Percentiles rank a stretch among this genome's conserved stretches.
These are phyloP conservation scores for Solanum chiquidenum DNA, from an alignment of 257 asterid species.

Conservation along the genomic window DNA sequence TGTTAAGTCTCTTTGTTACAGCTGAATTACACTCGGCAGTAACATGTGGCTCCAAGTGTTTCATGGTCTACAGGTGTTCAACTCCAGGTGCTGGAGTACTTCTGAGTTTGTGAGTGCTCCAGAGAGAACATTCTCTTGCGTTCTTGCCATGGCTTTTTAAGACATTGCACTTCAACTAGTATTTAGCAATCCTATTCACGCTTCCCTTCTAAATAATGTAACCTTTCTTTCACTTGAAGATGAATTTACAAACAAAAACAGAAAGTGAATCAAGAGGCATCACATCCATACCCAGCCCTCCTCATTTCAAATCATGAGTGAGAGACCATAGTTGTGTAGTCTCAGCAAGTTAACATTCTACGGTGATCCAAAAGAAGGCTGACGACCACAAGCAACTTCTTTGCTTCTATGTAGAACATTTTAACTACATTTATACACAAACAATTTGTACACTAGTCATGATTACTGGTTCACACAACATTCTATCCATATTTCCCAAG, in stretches of 20 bases:
- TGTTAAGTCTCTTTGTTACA: not conserved
- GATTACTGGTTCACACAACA: not conserved
- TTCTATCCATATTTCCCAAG: not conserved
- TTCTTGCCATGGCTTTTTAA: not conserved
- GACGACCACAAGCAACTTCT: not conserved
- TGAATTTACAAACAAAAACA: not conserved
- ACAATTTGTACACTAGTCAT: not conserved
- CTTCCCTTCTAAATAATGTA: not conserved
- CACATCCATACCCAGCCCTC: not conserved
- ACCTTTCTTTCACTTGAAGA: not conserved
- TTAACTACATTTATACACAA: not conserved
- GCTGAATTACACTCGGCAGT: not conserved
- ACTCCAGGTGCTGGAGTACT: not conserved
- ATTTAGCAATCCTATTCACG: not conserved
- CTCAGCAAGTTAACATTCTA: not conserved
- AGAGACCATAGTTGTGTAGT: not conserved
- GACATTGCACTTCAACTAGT: not conserved
- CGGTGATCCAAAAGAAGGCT: not conserved
- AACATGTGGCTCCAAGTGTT: not conserved
- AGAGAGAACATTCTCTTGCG: not conserved
- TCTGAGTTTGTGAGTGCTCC: not conserved
- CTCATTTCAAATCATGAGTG: not conserved
- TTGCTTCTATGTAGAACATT: not conserved
- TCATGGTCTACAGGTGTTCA: not conserved
- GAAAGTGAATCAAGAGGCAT: not conserved